Conservation (phyloP, 257 asterid genomes). For the Rauvolfia tetraphylla region DNA sequence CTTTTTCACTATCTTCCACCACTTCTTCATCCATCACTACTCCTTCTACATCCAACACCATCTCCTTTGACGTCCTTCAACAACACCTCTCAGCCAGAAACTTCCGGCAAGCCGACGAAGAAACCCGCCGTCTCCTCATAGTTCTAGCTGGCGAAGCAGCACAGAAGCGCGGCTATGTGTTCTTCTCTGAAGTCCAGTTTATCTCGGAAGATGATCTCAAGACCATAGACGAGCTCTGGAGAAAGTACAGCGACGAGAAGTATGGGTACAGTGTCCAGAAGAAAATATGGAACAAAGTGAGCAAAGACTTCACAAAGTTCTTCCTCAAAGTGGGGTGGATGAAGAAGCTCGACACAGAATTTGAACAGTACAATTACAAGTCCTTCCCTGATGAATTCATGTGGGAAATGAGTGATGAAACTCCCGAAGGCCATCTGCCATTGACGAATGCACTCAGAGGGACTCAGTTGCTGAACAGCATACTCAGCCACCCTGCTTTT, state of each 20-base stretch:
- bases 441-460: conserved; percentile 87
- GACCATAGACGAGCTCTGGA: conserved; percentile 73
- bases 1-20: conserved; percentile 26
- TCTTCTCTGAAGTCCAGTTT: conserved; percentile 92
- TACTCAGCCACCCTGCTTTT: conserved; percentile 70
- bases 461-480: conserved; percentile 54
- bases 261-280: conserved; percentile 88
- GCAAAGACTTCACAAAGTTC: conserved; percentile 55
- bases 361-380: conserved; percentile 73
- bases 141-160: conserved; percentile 85
- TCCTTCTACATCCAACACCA: conserved; percentile 25
- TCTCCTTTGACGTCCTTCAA: conserved; percentile 51
- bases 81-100: conserved; percentile 43
- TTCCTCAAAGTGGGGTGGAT: conserved; percentile 79
- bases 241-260: conserved; percentile 43
- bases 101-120: conserved; percentile 88
- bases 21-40: conserved; percentile 32
- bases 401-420: conserved; percentile 60
- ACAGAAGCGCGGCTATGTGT: conserved; percentile 69
- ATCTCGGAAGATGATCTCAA: conserved; percentile 46
- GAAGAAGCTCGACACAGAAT: conserved; percentile 74
- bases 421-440: conserved; percentile 84
- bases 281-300: conserved; percentile 55
- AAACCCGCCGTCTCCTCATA: conserved; percentile 83
- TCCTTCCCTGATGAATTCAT: conserved; percentile 70